These are phyloP conservation scores for Xylariaceae sp. DNA, from an alignment of 2,329 filamentous ascomycete species.

Conservation along the genomic window DNA sequence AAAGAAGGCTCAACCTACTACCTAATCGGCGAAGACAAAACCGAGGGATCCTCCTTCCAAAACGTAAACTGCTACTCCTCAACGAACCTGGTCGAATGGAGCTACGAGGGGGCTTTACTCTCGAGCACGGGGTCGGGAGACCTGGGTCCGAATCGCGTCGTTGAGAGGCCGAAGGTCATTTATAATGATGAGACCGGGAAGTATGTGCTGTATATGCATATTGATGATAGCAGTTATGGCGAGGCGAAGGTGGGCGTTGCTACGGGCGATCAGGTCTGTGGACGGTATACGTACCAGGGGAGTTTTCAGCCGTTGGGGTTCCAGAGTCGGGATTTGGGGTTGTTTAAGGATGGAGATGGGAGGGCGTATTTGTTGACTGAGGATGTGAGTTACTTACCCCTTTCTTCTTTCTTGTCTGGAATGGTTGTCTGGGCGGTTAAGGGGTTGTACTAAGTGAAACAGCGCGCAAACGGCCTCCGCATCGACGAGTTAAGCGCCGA, in stretches of 20 bases:
- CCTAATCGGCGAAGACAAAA: slow-evolving; percentile 66
- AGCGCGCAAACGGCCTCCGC: slow-evolving; percentile 53
- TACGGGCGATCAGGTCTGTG: slow-evolving; percentile 53
- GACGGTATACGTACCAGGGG: slow-evolving; percentile 44
- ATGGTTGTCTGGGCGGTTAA: too few species aligned
- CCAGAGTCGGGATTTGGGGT: slow-evolving; percentile 53
- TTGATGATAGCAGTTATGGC: slow-evolving; percentile 52
- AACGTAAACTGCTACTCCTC: slow-evolving; percentile 65
- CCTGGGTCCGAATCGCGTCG: slow-evolving; percentile 55
- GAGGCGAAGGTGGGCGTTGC: slow-evolving; percentile 63
- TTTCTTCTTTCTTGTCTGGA: too few species aligned
- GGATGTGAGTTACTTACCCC: slow-evolving; percentile 14
- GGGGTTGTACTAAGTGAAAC: too few species aligned
- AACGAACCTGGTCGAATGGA: slow-evolving; percentile 59
- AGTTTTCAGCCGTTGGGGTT: slow-evolving; percentile 43
- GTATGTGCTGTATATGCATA: slow-evolving; percentile 67
- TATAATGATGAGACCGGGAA: slow-evolving; percentile 57
- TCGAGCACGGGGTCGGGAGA: slow-evolving; percentile 49
- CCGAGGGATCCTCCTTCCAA: slow-evolving; percentile 54
- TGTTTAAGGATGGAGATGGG: slow-evolving; percentile 40
- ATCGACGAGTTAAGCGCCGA: slow-evolving; percentile 53
- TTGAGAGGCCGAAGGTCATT: slow-evolving; percentile 64
- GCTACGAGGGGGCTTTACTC: slow-evolving; percentile 53
- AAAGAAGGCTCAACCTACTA: slow-evolving; percentile 56
- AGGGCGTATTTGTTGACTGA: slow-evolving; percentile 25